Evolutionary conservation across 1,284 basidiomycete species (phyloP), one percentile per base, ranked within the genome.

Genomic region (Papiliotrema fonsecae): DNA sequence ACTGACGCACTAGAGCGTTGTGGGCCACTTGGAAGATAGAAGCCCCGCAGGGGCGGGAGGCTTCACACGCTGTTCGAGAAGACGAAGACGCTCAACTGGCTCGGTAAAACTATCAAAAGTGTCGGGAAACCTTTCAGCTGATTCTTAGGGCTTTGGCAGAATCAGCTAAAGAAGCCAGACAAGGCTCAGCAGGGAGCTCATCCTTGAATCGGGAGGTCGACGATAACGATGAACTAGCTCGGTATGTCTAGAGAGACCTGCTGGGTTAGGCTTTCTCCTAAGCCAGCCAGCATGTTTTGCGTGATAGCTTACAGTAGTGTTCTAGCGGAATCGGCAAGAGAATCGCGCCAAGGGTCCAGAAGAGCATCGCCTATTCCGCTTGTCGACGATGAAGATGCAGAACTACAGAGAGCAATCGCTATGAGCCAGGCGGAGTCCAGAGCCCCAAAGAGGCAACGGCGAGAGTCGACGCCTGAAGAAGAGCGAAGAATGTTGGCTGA

Each of bases 381-480:
- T 16, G 11, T 26, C 11, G 59, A 60, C 26, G 60, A 67, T 19
- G 64, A 67, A 2, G 65, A 71, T 39, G 64, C 60, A 5, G 62
- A 67, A 14, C 47, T 69, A 2, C 50, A 50, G 44, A 35, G 51
- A 6, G 63, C 56, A 3, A 50, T 62, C 26, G 55, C 57, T 0
- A 40, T 56, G 37, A 62, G 65, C 18, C 55, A 64, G 25, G 50
- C 51, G 21, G 58, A 61, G n/a, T 46, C 49, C 5, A 42, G 61
- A 46, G 61, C 55, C 14, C 55, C 62, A 6, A 65, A 64, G 41
- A 42, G 56, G 31, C 52, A 45, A 22, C 56, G 39, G 36, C 50
- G 65, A 13, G 64, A 64, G 4, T 57, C 56, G n/a, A 69, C 65
- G 3, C 66, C 65, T 0, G 67, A 70, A 27, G 67, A 69, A 26